phyloP scores from a whole-genome alignment of 805 yeast genomes.

The Nakazawaea laoshanensis region DNA sequence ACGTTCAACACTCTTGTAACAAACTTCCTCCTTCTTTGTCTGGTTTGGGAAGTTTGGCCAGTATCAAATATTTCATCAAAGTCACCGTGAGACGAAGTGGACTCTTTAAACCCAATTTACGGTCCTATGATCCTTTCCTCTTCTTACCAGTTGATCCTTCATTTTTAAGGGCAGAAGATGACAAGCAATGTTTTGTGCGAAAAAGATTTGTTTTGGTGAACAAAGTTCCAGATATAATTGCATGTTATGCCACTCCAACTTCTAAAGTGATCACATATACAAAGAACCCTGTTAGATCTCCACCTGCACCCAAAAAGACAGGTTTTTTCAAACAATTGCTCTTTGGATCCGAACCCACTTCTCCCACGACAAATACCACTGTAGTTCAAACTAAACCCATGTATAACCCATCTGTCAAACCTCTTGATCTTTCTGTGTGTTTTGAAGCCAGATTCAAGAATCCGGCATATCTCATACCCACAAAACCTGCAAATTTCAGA shows the following conservation, averaged over 20 bases:
- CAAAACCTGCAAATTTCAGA: conserved; percentile 20
- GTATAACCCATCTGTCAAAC: conserved; percentile 17
- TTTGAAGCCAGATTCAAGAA: conserved; percentile 41
- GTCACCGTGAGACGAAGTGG: conserved; percentile 51
- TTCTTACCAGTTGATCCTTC: conserved; percentile 40
- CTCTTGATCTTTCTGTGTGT: conserved; percentile 28
- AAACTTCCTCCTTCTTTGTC: conserved; percentile 20
- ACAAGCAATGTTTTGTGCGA: conserved; percentile 35
- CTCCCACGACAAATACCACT: conserved; percentile 11
- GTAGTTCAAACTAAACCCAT: conserved; percentile 6
- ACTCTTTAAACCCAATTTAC: conserved; percentile 34
- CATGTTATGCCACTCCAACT: conserved; percentile 19
- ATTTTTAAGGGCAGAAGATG: conserved; percentile 20
- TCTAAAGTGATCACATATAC: conserved; percentile 12
- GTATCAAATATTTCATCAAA: conserved; percentile 46
- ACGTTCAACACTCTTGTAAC: conserved; percentile 11
- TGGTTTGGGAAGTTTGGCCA: conserved; percentile 21
- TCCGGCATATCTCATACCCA: conserved; percentile 39
- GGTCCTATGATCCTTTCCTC: conserved; percentile 40
- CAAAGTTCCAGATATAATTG: conserved; percentile 35
- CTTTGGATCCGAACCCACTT: conserved; percentile 13
- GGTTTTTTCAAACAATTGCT: conserved; percentile 24
- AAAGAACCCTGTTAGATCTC: conserved; percentile 8
- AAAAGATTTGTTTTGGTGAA: conserved; percentile 28
- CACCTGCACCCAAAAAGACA: conserved; percentile 4